These are phyloP conservation scores for Jamesozyma hellenica DNA, from an alignment of 805 yeast species.

Conservation along the genomic window DNA sequence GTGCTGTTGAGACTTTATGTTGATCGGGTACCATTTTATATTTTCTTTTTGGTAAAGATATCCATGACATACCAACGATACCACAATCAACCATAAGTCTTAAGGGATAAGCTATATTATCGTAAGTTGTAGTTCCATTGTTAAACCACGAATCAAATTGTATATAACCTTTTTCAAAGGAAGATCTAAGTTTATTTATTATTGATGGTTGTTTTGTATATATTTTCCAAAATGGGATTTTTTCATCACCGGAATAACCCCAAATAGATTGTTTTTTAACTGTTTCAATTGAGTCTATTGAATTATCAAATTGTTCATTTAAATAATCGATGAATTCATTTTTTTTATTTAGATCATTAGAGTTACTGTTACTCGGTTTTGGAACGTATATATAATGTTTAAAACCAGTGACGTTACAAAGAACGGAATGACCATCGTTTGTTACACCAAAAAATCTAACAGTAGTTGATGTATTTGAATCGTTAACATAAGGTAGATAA, in stretches of 20 bases:
- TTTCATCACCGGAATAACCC: slow-evolving; percentile 79
- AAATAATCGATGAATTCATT: slow-evolving; percentile 38
- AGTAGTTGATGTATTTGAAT: slow-evolving; percentile 36
- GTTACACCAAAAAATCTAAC: slow-evolving; percentile 92
- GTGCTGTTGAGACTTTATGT: slow-evolving; percentile 61
- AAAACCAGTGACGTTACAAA: slow-evolving; percentile 85
- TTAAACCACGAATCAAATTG: slow-evolving; percentile 54
- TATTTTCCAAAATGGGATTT: slow-evolving; percentile 71
- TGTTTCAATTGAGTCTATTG: slow-evolving; percentile 58
- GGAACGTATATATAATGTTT: slow-evolving; percentile 86
- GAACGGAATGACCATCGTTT: slow-evolving; percentile 72
- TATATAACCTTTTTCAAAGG: slow-evolving; percentile 76
- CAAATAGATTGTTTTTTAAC: slow-evolving; percentile 74
- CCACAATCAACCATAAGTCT: slow-evolving; percentile 88
- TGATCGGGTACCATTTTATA: slow-evolving; percentile 40
- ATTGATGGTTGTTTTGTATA: slow-evolving; percentile 54
- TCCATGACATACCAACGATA: slow-evolving; percentile 96
- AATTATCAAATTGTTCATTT: slow-evolving; percentile 38
- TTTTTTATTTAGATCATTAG: slow-evolving; percentile 24
- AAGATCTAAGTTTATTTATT: slow-evolving; percentile 60
- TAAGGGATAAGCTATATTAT: slow-evolving; percentile 76
- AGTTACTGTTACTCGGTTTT: slow-evolving; percentile 58
- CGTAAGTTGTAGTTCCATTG: slow-evolving; percentile 63
- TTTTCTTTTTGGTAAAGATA: slow-evolving; percentile 70
- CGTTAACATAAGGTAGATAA: slow-evolving; percentile 32